Evolutionary conservation across 1,139 yeast species (phyloP).

Genomic region (Magnusiomyces suaveolens): DNA sequence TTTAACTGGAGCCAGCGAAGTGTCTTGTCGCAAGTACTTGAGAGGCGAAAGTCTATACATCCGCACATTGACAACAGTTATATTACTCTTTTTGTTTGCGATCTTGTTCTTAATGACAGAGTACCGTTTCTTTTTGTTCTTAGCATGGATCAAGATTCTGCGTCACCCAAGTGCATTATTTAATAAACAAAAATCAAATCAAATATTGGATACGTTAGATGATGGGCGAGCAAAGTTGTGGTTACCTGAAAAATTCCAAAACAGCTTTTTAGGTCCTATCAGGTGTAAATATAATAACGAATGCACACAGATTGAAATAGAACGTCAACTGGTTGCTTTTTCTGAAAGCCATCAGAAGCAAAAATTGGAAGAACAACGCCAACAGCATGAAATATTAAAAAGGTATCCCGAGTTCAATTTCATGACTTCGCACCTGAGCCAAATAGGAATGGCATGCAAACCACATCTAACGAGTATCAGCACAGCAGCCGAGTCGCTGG

Average conservation of each 20-base stretch:
- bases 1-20: neutral
- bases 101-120: conserved; percentile 13
- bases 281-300: neutral
- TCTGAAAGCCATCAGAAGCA: neutral
- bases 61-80: conserved; percentile 11
- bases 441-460: no score
- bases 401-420: neutral
- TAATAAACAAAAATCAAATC: conserved; percentile 9
- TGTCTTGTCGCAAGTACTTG: conserved; percentile 5
- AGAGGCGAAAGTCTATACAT: conserved; percentile 11
- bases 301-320: conserved; percentile 1
- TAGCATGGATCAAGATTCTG: conserved; percentile 10
- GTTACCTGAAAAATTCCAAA: conserved; percentile 13
- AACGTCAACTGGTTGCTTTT: neutral
- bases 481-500: no score
- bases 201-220: conserved; percentile 12
- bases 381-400: neutral
- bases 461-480: no score
- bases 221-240: conserved; percentile 10
- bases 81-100: conserved; percentile 9
- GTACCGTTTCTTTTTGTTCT: conserved; percentile 11
- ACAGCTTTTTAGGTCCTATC: conserved; percentile 8
- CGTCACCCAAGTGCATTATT: conserved; percentile 10
- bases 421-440: no score
- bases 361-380: neutral